Percentiles rank a stretch among this genome's conserved stretches.
These are phyloP conservation scores for Rhododendron williamsianum DNA, from an alignment of 148 eudicot species.

Conservation along the genomic window DNA sequence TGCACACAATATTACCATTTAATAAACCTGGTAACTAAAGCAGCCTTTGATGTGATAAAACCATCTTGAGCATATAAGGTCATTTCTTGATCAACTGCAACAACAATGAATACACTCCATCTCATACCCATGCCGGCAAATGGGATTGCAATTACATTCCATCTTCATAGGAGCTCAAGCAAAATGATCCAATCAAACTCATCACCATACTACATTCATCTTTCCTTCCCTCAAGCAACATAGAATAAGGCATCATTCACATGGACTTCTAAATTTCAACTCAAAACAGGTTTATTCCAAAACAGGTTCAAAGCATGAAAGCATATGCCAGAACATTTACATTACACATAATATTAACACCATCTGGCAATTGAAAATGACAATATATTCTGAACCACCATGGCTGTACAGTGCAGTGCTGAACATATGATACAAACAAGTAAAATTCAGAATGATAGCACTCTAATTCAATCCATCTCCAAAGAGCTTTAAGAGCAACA, in stretches of 20 bases:
- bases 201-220: not conserved
- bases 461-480: not conserved
- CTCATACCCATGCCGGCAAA: not conserved
- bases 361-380: not conserved
- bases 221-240: not conserved
- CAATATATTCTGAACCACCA: not conserved
- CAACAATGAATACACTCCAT: not conserved
- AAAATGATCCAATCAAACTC: too few species aligned
- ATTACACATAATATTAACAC: slow-evolving; percentile 2
- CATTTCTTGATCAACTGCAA: not conserved
- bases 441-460: not conserved
- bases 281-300: not conserved
- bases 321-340: not conserved
- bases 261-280: not conserved
- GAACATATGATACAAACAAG: not conserved
- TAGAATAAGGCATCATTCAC: not conserved
- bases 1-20: not conserved
- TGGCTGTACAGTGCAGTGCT: slow-evolving; percentile 7
- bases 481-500: slow-evolving; percentile 24
- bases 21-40: too few species aligned
- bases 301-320: not conserved
- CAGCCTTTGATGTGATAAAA: not conserved
- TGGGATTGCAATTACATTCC: not conserved
- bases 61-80: not conserved
- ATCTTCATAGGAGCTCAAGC: not conserved